These are phyloP conservation scores for Viola odorata DNA, from an alignment of 345 rosid genomes.

Conservation along the genomic window DNA sequence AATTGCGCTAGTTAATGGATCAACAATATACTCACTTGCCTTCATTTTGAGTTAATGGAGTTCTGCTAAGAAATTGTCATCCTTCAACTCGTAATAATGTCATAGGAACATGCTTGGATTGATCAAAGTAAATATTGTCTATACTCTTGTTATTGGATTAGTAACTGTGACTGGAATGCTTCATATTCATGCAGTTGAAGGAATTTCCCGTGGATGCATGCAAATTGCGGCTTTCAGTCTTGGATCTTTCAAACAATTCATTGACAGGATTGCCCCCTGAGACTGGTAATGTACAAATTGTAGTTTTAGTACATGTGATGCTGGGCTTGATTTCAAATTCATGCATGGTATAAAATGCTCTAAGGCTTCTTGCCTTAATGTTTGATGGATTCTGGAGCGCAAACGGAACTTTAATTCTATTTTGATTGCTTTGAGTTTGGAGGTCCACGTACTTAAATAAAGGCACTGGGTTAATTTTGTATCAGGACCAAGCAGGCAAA, in stretches of 20 bases:
- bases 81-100: background rate
- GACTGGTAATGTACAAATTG: conserved; percentile 52
- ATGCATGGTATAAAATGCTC: conserved; percentile 3
- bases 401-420: no score
- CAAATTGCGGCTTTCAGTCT: conserved; percentile 56
- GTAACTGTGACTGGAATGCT: conserved; percentile 4
- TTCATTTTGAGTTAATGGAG: background rate
- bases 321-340: background rate
- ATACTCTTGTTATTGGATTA: background rate
- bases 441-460: no score
- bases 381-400: background rate
- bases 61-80: background rate
- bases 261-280: conserved; percentile 80
- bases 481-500: no score
- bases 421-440: no score
- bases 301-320: conserved; percentile 14
- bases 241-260: conserved; percentile 93
- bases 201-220: conserved; percentile 82
- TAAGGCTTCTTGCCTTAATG: background rate
- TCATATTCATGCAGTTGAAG: conserved; percentile 55
- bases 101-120: background rate
- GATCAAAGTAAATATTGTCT: no score
- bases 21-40: background rate
- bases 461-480: no score
- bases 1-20: background rate